These are phyloP conservation scores for Excoecaria cochinchinensis DNA, from an alignment of 345 rosid species.

Conservation along the genomic window DNA sequence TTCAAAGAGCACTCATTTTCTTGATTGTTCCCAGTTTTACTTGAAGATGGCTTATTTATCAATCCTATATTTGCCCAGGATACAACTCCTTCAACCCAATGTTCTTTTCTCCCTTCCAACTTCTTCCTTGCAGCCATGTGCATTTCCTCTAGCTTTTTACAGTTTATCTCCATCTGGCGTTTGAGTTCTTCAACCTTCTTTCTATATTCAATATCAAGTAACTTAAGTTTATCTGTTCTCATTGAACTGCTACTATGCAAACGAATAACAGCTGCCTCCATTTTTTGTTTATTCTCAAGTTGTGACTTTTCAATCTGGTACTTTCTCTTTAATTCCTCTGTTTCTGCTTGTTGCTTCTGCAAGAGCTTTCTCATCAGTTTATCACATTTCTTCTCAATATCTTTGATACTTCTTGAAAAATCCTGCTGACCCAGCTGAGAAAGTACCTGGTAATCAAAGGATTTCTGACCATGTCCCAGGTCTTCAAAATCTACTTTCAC, in stretches of 20 bases:
- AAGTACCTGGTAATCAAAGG: slow-evolving; percentile 33
- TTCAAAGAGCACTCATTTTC: slow-evolving; percentile 22
- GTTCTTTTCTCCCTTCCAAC: slow-evolving; percentile 43
- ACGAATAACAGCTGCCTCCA: slow-evolving; percentile 55
- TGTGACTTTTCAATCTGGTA: slow-evolving; percentile 44
- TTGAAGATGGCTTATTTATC: slow-evolving; percentile 20
- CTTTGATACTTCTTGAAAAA: slow-evolving; percentile 43
- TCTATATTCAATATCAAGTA: slow-evolving; percentile 45
- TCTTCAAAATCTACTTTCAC: slow-evolving; percentile 26
- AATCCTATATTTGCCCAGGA: slow-evolving; percentile 49
- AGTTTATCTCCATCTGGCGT: slow-evolving; percentile 31
- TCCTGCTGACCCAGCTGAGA: slow-evolving; percentile 38
- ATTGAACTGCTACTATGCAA: slow-evolving; percentile 33
- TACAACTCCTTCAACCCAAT: slow-evolving; percentile 45
- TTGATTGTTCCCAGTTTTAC: slow-evolving; percentile 23
- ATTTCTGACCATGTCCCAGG: slow-evolving; percentile 30
- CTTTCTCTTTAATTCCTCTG: slow-evolving; percentile 34
- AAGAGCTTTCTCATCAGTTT: slow-evolving; percentile 48
- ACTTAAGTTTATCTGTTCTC: slow-evolving; percentile 44
- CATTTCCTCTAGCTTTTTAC: slow-evolving; percentile 41
- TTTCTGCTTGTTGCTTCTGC: slow-evolving; percentile 45
- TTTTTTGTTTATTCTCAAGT: slow-evolving; percentile 42
- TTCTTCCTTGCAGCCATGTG: slow-evolving; percentile 42
- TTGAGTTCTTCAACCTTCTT: slow-evolving; percentile 43
- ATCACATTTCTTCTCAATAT: slow-evolving; percentile 47